Base-by-base conservation (phyloP, 2,329 filamentous ascomycete species). In the Fusarium sp. region DNA sequence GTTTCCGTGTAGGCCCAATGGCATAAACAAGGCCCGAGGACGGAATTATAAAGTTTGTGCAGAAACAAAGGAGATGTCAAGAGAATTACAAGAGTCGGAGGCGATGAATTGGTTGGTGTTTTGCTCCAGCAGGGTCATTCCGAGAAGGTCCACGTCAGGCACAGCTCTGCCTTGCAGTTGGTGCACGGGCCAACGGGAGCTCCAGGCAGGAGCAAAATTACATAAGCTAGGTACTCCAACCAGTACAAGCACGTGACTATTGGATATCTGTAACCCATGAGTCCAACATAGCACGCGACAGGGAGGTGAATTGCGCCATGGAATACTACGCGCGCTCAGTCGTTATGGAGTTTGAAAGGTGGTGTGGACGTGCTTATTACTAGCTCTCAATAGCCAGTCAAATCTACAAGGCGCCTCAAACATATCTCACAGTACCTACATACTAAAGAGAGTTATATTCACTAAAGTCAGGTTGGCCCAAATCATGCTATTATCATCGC, bases 131-230 rank as follows among this genome's bases (percentile, higher is more conserved):
- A 72, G 70, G 68, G 73, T 78, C 75, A 76, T 77, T 79, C 72
- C 44, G 75, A 76, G 69, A 75, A 71, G 71, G 79, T 84, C 82
- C 84, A 86, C 83, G 84, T 86, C 84, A 86, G 81, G 81, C 79
- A 81, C 77, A 81, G 80, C 80, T 81, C 81, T 82, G 80, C 80
- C 81, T 82, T 77, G 79, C 68, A 74, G 67, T 29, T 53, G 18
- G 65, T 62, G 77, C 77, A 78, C 77, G 68, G 77, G 62, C 76
- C 77, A 74, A 41, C 53, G 2, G 42, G 31, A 77, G 75, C 74
- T 76, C 61, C 57, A 73, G 71, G 73, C 68, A 74, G 74, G 62
- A 64, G 56, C 49, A 53, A 10, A 50, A 58, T 77, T 75, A 75
- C 74, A 66, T 71, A 75, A 77, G 49, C 65, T 42, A 76, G 15